Base-by-base conservation (phyloP, 1,139 yeast species). In the Eremothecium coryli region DNA sequence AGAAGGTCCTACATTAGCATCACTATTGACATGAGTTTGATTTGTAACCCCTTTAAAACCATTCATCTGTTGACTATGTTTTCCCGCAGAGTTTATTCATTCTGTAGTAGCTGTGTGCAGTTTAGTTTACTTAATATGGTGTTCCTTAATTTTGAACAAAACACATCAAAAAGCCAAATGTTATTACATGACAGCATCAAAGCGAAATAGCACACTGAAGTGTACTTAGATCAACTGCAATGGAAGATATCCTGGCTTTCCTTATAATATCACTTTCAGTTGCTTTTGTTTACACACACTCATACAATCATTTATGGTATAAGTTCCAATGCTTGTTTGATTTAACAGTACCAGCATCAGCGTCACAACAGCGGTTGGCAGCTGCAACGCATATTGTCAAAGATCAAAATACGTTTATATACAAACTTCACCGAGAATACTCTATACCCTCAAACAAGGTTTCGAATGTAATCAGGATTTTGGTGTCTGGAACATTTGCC, bases 381-480 rank as follows among this genome's bases (percentile, higher is more conserved):
- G 13, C 23, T 20, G 23, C 29, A 6, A 11, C 22, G 8, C 24
- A 18, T 3, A 17, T 22, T 7, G 10, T 26, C 4, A 24, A 26
- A 10, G 13, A 12, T 32, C 42, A 36, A 12, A 36, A 36, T 20
- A 35, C 41, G 3, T 54, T 54, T 31, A 32, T 51, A 8, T 44
- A 45, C 35, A 55, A 48, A 24, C 44, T 55, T 14, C 51, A 54
- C 39, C 40, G 50, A 4, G 53, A 50, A 33, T 54, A 54, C 38
- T 48, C 58, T 2, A 32, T 54, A 2, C 42, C 58, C 5, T 56
- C 59, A 2, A 37, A 40, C 15, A 43, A 33, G 20, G 26, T 53
- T 2, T 24, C 38, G 7, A 36, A 36, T 10, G 33, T 34, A 13
- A 40, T 52, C 11, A 39, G 57, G 27, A 31, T 44, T 6, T 20